Percentiles rank a stretch among this genome's conserved stretches.
Evolutionary conservation across 1,284 basidiomycete genomes (phyloP).

Genomic region (Melampsora americana): DNA sequence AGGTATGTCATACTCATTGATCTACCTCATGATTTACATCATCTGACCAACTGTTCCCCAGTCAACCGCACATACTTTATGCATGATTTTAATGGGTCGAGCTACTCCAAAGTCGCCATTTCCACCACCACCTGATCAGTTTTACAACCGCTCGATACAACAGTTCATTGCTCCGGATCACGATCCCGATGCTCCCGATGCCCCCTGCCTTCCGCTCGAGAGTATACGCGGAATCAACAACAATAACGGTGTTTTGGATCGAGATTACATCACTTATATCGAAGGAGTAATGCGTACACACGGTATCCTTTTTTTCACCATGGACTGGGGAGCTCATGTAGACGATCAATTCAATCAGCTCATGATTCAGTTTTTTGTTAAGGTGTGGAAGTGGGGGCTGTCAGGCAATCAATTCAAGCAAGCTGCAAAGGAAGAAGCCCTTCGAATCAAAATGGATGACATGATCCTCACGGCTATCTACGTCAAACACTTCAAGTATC

Average conservation of each 20-base stretch:
- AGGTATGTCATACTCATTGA: too few species aligned
- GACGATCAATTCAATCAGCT: slow-evolving; percentile 28
- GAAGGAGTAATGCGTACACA: neutral
- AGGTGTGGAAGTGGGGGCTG: slow-evolving; percentile 30
- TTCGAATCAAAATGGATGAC: neutral
- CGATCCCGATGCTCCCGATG: too few species aligned
- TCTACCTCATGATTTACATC: too few species aligned
- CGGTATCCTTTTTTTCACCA: slow-evolving; percentile 17
- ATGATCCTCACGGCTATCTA: neutral
- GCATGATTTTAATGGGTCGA: too few species aligned
- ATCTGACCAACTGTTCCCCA: too few species aligned
- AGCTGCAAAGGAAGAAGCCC: neutral
- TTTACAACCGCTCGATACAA: too few species aligned
- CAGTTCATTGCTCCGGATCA: too few species aligned
- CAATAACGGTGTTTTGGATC: neutral
- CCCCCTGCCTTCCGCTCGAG: too few species aligned
- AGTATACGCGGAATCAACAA: too few species aligned
- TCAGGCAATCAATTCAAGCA: neutral
- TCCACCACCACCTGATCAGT: too few species aligned
- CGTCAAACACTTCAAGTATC: neutral
- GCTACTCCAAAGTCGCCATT: too few species aligned
- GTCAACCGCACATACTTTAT: too few species aligned
- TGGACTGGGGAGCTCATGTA: slow-evolving; percentile 25
- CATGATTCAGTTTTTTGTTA: slow-evolving; percentile 20
- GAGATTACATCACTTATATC: neutral